A percentile compares a stretch with the other conserved stretches of the same genome.
phyloP scores from a whole-genome alignment of 495 filamentous ascomycete species.

The Podospora australis region DNA sequence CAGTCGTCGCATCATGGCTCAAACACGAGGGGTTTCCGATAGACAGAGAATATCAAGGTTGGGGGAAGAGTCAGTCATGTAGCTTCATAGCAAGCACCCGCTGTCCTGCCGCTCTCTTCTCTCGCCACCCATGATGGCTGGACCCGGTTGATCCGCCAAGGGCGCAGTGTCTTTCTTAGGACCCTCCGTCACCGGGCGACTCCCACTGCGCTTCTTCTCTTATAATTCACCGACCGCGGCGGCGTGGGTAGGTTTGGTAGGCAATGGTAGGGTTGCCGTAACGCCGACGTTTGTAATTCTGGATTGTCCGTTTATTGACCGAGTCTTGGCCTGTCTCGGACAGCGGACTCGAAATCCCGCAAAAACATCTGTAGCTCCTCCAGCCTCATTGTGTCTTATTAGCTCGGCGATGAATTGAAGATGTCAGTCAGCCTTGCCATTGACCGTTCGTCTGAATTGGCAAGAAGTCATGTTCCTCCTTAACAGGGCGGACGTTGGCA shows the following conservation, averaged over 20 bases:
- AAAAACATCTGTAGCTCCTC: too few relatives aligned
- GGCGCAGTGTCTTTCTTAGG: neutral
- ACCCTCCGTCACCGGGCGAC: slow-evolving; percentile 13
- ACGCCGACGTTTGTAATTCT: slow-evolving; percentile 5
- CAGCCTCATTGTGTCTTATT: too few relatives aligned
- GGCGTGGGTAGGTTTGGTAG: neutral
- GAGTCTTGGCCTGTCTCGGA: slow-evolving; percentile 7
- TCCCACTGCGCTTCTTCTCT: neutral
- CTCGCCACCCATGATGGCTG: neutral
- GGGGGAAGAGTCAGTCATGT: too few relatives aligned
- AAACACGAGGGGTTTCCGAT: neutral
- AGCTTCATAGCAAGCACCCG: slow-evolving; percentile 4
- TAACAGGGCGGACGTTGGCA: slow-evolving; percentile 9
- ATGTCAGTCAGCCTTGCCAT: too few relatives aligned
- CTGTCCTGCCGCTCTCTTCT: neutral
- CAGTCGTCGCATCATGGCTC: neutral
- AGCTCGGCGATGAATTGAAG: too few relatives aligned
- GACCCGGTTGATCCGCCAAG: neutral
- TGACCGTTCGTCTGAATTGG: too few relatives aligned
- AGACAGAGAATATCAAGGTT: neutral
- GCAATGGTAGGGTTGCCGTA: too few relatives aligned
- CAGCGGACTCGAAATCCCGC: slow-evolving; percentile 13
- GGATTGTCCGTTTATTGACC: slow-evolving; percentile 3
- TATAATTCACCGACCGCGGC: slow-evolving; percentile 2
- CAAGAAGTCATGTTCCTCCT: slow-evolving; percentile 3